phyloP scores from a whole-genome alignment of 139 green algal species.

The Micromonas commoda region DNA sequence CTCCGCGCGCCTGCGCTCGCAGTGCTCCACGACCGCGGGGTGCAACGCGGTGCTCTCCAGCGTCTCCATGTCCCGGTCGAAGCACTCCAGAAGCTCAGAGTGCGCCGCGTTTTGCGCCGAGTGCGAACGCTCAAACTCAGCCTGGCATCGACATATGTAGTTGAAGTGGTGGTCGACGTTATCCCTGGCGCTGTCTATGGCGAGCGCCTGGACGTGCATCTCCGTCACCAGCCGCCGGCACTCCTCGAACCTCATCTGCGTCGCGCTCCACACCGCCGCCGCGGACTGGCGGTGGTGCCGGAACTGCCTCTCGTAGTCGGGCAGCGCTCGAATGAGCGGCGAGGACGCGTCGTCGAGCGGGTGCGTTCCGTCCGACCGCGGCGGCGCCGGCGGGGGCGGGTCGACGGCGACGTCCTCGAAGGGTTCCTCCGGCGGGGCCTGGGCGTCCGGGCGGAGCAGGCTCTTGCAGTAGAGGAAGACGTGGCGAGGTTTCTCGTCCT shows the following conservation, averaged over 20 bases:
- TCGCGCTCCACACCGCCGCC: conserved; percentile 40
- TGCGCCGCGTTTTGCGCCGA: conserved; percentile 47
- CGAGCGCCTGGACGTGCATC: conserved; percentile 40
- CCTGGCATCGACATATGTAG: conserved; percentile 55
- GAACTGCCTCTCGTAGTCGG: conserved; percentile 77
- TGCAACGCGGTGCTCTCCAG: conserved; percentile 36
- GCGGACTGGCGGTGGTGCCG: conserved; percentile 42
- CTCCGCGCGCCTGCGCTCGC: neutral
- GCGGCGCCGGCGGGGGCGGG: neutral
- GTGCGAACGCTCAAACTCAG: conserved; percentile 50
- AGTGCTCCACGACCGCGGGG: neutral
- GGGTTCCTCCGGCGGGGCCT: neutral
- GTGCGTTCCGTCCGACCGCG: conserved; percentile 39
- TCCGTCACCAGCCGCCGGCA: conserved; percentile 65
- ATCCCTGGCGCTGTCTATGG: conserved; percentile 65
- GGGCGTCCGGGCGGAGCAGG: neutral
- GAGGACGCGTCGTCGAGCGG: conserved; percentile 53
- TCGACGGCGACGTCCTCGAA: neutral
- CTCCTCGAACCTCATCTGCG: conserved; percentile 42
- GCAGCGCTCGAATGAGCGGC: conserved; percentile 69
- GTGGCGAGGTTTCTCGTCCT: neutral
- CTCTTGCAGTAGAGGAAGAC: conserved; percentile 27
- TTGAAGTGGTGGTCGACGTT: conserved; percentile 86
- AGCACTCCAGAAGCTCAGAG: conserved; percentile 54
- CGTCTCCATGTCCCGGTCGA: conserved; percentile 61